Base-by-base conservation (phyloP, 2,329 filamentous ascomycete species). In the Botrytis cinerea region DNA sequence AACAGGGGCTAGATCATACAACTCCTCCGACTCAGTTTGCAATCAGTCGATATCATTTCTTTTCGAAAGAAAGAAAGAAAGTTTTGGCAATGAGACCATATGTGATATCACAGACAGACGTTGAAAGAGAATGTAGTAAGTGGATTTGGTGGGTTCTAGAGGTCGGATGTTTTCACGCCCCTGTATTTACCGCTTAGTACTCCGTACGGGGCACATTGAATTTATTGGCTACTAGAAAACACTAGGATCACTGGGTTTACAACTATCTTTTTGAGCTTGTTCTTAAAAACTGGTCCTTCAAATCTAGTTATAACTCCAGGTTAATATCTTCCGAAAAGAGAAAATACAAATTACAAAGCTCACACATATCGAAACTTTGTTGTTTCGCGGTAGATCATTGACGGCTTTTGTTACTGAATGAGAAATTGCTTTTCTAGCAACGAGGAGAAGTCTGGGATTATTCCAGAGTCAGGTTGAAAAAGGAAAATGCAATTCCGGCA, bases 311-410 rank as follows among this genome's bases (percentile, higher is more conserved):
- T 54, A 71, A 35, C 46, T 71, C 70, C 60, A n/a, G 28, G 54
- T 32, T n/a, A n/a, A 71, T 62, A 14, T 63, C 60, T 43, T 51
- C 45, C 45, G 8, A 25, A 63, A 51, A 57, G 18, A 60, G 51
- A 45, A 70, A 32, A n/a, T 7, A 35, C 59, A 51, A 45, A 51
- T 54, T 20, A 28, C 35, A 7, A 43, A 60, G 40, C 28, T 59
- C 38, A 22, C 38, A 16, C 20, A 57, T 14, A 57, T 57, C 48
- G 35, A 43, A 57, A 32, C 3, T 43, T 40, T 68, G 18, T 68
- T 57, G 45, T 67, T 38, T 43, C 60, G 38, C 18, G 35, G 70
- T 25, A 57, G 70, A 72, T 72, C 46, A 72, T 72, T 51, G 46
- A 45, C 70, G 70, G 70, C 70, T 32, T 45, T 71, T 25, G 28